Percentiles rank a stretch among this genome's conserved stretches.
phyloP scores from a whole-genome alignment of 768 basidiomycete genomes.

The Tylopilus sp. region DNA sequence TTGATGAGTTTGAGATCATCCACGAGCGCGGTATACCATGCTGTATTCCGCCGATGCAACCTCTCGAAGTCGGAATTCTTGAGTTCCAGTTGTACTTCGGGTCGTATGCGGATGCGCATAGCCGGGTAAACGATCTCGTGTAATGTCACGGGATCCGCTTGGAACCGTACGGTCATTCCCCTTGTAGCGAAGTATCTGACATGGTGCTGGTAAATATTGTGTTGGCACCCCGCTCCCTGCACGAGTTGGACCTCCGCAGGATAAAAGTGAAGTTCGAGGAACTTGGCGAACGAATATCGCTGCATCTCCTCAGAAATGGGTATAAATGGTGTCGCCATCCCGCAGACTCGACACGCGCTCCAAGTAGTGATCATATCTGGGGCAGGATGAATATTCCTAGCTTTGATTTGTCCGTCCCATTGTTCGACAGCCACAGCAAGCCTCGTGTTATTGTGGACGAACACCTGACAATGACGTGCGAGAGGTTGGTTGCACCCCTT shows the following conservation, averaged over 20 bases:
- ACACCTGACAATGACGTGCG: constrained; percentile 84
- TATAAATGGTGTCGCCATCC: constrained; percentile 80
- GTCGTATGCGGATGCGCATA: constrained; percentile 77
- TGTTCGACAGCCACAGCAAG: constrained; percentile 85
- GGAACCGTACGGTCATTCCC: constrained; percentile 85
- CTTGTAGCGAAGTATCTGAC: constrained; percentile 85
- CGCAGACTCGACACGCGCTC: constrained; percentile 81
- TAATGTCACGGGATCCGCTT: constrained; percentile 75
- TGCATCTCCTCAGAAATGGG: constrained; percentile 90
- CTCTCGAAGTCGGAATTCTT: constrained; percentile 90
- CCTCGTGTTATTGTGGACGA: constrained; percentile 83
- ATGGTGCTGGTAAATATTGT: constrained; percentile 93
- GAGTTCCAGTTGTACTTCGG: constrained; percentile 83
- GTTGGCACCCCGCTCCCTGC: constrained; percentile 87
- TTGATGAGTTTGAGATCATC: constrained; percentile 74
- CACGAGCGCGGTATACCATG: constrained; percentile 73
- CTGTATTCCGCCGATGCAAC: constrained; percentile 64
- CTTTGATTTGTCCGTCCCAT: constrained; percentile 77
- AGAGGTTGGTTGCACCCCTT: constrained; percentile 83
- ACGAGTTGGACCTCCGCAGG: constrained; percentile 81
- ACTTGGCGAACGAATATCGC: constrained; percentile 92
- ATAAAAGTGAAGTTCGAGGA: constrained; percentile 94
- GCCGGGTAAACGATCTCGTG: constrained; percentile 91
- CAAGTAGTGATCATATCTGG: constrained; percentile 86
- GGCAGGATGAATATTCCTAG: constrained; percentile 51